phyloP scores from a whole-genome alignment of 2,329 filamentous ascomycete species.

The Aspergillus versicolor region DNA sequence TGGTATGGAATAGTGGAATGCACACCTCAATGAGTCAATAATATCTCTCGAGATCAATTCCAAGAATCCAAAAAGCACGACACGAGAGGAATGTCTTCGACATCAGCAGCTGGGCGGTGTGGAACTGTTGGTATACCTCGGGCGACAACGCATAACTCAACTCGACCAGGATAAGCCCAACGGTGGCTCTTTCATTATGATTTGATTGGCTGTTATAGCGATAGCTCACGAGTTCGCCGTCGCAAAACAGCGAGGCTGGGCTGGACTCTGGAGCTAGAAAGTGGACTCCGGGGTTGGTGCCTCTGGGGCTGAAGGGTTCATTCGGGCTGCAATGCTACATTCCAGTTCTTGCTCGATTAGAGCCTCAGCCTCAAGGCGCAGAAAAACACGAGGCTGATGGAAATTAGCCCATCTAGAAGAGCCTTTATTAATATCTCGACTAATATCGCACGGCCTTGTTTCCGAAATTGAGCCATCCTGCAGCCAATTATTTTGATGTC shows the following conservation, averaged over 20 bases:
- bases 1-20: constrained; percentile 3
- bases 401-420: background rate
- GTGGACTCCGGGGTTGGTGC: background rate
- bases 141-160: background rate
- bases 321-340: too few relatives aligned
- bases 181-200: background rate
- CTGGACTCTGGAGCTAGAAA: background rate
- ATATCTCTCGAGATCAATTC: background rate
- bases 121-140: background rate
- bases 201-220: background rate
- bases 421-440: background rate
- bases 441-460: background rate
- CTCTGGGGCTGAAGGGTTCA: background rate
- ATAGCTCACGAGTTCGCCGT: background rate
- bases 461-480: background rate
- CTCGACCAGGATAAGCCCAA: background rate
- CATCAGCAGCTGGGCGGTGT: constrained; percentile 4
- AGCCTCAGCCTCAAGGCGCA: background rate
- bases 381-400: background rate
- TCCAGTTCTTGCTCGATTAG: background rate
- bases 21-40: background rate
- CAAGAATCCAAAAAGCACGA: background rate
- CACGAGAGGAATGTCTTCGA: background rate
- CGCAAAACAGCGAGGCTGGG: background rate
- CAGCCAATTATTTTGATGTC: background rate